Evolutionary conservation across 2,329 filamentous ascomycete genomes (phyloP), one percentile per base, ranked within the genome.

Genomic region (Periconia sp.): DNA sequence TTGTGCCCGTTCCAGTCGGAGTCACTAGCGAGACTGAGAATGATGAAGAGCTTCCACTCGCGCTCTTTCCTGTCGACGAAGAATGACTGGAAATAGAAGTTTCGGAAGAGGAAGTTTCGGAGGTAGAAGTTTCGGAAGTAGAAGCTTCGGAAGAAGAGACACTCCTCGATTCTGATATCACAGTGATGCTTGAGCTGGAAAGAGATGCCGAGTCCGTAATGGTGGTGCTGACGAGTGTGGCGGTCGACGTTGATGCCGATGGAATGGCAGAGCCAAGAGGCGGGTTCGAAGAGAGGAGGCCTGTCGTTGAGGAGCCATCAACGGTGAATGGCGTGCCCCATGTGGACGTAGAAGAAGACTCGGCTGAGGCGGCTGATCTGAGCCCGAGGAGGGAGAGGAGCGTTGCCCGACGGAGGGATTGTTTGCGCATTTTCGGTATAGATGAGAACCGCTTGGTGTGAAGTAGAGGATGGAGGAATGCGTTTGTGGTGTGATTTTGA

Each of bases 351-450:
- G n/a, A n/a, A n/a, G n/a, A n/a, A n/a, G 40, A 19, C 19, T 35
- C 32, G 12, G 40, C 30, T 15, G 36, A 16, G 12, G 49, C 29
- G 29, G 45, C 15, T 24, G 28, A 21, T 15, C 32, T 32, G 22
- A 47, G 37, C 36, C 33, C 30, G 15, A 53, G 36, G 23, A 49
- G 38, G 37, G 42, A 48, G 31, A 48, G 38, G 25, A 49, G 35
- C 21, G 39, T 41, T 17, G 35, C 40, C 15, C 25, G 36, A 32
- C 36, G 23, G 25, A 35, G 33, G 19, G 22, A 26, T n/a, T 30
- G 36, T 22, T 24, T 30, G 16, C 28, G 39, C 47, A 50, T 46
- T 12, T 5, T 28, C 12, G 11, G 12, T 7, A 12, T 25, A 12
- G 15, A 13, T 6, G 12, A 13, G 25, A 4, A 4, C 25, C 25